Conservation (phyloP, 768 basidiomycete genomes). For the Lyophyllum atratum region DNA sequence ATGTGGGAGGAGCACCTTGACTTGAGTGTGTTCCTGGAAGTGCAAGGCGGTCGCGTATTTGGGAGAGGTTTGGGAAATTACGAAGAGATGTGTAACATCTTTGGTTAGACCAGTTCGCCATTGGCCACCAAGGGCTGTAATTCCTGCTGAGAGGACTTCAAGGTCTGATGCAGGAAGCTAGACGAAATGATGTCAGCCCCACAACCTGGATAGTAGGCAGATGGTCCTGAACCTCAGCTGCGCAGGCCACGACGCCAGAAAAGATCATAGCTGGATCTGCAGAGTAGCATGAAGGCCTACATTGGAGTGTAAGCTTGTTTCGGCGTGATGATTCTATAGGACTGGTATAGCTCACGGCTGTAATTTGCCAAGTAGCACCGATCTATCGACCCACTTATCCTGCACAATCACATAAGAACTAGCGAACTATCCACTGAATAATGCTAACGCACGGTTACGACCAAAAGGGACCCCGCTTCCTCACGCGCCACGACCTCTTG, state of each 20-base stretch:
- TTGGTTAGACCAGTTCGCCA: slow-evolving; percentile 75
- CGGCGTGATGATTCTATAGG: background rate
- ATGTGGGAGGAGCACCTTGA: slow-evolving; percentile 81
- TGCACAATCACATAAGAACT: slow-evolving; percentile 16
- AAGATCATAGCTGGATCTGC: slow-evolving; percentile 79
- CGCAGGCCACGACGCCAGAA: slow-evolving; percentile 78
- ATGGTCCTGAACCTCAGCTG: slow-evolving; percentile 53
- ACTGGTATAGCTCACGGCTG: slow-evolving; percentile 48
- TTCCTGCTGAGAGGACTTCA: slow-evolving; percentile 72
- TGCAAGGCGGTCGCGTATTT: slow-evolving; percentile 60
- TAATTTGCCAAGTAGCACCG: slow-evolving; percentile 53
- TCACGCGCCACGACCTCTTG: slow-evolving; percentile 34
- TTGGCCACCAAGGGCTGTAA: slow-evolving; percentile 79
- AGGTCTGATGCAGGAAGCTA: slow-evolving; percentile 66
- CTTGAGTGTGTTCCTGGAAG: slow-evolving; percentile 54
- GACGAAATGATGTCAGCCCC: background rate
- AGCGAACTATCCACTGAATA: background rate
- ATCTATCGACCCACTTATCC: slow-evolving; percentile 74
- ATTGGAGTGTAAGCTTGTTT: no score
- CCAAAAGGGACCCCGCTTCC: slow-evolving; percentile 24
- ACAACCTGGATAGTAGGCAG: background rate
- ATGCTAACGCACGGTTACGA: slow-evolving; percentile 38
- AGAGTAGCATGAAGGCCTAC: slow-evolving; percentile 67
- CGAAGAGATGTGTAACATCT: slow-evolving; percentile 89
- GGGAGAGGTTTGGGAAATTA: slow-evolving; percentile 48